phyloP scores from a whole-genome alignment of 176 grass and related monocot species.

The Echinochloa phyllopogon region DNA sequence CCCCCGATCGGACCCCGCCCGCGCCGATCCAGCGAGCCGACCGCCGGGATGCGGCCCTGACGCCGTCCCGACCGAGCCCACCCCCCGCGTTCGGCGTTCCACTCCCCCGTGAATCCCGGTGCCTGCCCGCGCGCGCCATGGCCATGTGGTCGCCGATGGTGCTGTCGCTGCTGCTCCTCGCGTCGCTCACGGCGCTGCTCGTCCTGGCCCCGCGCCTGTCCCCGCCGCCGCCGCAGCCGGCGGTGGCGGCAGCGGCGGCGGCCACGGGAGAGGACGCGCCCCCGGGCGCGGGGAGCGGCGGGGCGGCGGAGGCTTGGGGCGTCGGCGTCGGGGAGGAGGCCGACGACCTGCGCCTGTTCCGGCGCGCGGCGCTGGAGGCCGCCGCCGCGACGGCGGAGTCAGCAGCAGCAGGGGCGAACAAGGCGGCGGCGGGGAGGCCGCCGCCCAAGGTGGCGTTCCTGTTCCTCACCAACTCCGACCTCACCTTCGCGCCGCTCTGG shows the following conservation, averaged over 20 bases:
- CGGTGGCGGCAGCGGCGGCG: neutral
- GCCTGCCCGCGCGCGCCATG: constrained; percentile 10
- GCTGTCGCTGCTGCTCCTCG: constrained; percentile 54
- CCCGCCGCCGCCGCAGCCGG: neutral
- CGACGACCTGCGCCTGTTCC: constrained; percentile 67
- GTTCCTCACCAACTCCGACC: constrained; percentile 83
- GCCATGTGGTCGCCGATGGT: constrained; percentile 43
- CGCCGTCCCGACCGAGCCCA: neutral
- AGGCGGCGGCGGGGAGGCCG: neutral
- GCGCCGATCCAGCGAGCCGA: neutral
- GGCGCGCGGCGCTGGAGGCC: constrained; percentile 53
- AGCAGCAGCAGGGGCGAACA: no score
- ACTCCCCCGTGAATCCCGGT: neutral
- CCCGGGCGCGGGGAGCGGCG: neutral
- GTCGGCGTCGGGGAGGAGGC: constrained; percentile 26
- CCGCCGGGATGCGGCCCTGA: neutral
- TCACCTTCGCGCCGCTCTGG: constrained; percentile 87
- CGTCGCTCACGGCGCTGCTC: constrained; percentile 53
- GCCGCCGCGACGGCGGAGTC: neutral
- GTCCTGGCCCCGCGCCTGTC: constrained; percentile 43
- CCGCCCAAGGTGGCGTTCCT: constrained; percentile 84
- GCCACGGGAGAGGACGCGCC: neutral
- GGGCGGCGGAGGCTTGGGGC: neutral
- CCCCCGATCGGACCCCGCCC: neutral
- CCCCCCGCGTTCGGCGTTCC: neutral